Evolutionary conservation across 768 basidiomycete genomes (phyloP).

Genomic region (Suillus weaverae): DNA sequence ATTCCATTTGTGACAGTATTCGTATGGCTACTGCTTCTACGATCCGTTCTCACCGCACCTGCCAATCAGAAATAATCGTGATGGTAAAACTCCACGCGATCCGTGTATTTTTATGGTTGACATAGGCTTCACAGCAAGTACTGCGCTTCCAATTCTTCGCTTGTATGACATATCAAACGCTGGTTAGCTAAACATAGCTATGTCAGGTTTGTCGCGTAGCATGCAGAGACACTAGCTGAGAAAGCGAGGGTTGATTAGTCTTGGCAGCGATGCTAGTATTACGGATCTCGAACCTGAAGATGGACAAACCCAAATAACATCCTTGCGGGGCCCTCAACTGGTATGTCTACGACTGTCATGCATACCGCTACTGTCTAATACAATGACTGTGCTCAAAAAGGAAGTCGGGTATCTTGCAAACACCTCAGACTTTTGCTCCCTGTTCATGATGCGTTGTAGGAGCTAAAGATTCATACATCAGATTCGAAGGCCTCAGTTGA

Average conservation of each 20-base stretch:
- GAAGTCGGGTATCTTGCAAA: not conserved
- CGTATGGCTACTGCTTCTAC: not conserved
- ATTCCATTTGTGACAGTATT: not conserved
- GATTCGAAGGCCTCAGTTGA: not conserved
- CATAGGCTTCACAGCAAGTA: not conserved
- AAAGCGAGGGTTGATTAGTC: not conserved
- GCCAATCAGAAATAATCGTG: not conserved
- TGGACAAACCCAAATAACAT: not conserved
- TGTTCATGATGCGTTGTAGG: not conserved
- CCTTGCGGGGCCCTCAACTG: not conserved
- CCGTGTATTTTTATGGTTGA: not conserved
- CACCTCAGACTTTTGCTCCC: not conserved
- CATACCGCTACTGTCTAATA: not conserved
- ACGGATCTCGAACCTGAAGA: not conserved
- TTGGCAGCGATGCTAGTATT: not conserved
- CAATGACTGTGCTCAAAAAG: not conserved
- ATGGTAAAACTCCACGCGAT: not conserved
- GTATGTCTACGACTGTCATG: not conserved
- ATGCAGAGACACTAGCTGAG: not conserved
- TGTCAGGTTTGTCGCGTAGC: not conserved
- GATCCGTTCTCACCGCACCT: conserved; percentile 4
- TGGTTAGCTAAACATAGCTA: not conserved
- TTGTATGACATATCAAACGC: not conserved
- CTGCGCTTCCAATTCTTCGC: not conserved
- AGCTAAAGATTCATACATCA: not conserved